Base-by-base conservation (phyloP, 768 basidiomycete genomes). In the Royoungia palumana region DNA sequence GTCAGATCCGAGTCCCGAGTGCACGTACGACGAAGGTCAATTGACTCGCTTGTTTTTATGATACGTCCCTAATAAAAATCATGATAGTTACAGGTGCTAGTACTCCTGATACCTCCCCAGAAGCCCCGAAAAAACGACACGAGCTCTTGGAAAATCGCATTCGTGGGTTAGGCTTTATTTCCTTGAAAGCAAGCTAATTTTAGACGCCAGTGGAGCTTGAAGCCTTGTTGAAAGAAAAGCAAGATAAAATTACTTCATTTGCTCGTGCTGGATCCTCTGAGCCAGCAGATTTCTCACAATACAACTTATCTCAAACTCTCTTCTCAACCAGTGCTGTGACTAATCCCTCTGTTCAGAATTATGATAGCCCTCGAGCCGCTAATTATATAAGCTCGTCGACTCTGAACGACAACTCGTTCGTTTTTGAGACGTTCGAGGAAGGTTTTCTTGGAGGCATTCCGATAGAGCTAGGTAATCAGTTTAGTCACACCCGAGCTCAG, bases 1-100 rank as follows among this genome's bases (percentile, higher is more conserved):
- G 1, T 60, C 76, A 0, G 71, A 69, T 39, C 85, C 83, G 12
- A n/a, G n/a, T n/a, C n/a, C n/a, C n/a, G 82, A 85, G 46, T 89
- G 87, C 60, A 88, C 85, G n/a, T 89, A 80, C 53, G 87, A 88
- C 55, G 87, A 89, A 53, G 70, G 84, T 82, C 59, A 40, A 46
- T 37, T 44, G 44, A 38, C 53, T 24, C n/a, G 41, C 28, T 14
- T 28, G 17, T 35, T 22, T 37, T 20, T 36, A 43, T 20, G 36
- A 27, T 42, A 35, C 41, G 34, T 13, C 27, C 27, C 41, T 50
- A n/a, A 47, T 38, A 22, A 19, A n/a, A 21, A 43, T 19, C 19
- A n/a, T 49, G 14, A 12, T 17, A 81, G 78, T 75, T 39, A 36
- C 47, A 14, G 35, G 65, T 70, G 35, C 75, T 78, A 50, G 63